A percentile compares a stretch with the other conserved stretches of the same genome.
phyloP scores from a whole-genome alignment of 441 rosid genomes.

The Omphalea diandra region DNA sequence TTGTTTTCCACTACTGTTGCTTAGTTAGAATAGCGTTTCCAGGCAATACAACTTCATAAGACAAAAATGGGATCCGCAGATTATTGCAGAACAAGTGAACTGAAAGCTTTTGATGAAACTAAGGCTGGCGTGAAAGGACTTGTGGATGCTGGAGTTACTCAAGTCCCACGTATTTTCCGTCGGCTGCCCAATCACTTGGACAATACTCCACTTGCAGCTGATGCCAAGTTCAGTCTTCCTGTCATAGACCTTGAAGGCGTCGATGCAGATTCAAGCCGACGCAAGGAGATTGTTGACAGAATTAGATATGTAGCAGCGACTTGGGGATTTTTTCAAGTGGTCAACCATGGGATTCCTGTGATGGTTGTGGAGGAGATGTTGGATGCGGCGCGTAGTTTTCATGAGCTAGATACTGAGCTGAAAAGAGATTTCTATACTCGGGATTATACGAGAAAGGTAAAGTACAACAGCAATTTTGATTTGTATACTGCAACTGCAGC shows the following conservation, averaged over 20 bases:
- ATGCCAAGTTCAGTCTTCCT: slow-evolving; percentile 26
- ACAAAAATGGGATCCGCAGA: too few species aligned
- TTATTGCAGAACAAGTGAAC: slow-evolving; percentile 17
- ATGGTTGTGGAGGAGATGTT: slow-evolving; percentile 34
- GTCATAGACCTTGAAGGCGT: slow-evolving; percentile 33
- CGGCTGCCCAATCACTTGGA: slow-evolving; percentile 18
- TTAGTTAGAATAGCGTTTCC: too few species aligned
- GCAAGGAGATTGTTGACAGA: slow-evolving; percentile 25
- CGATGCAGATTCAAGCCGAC: background rate
- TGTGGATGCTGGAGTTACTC: slow-evolving; percentile 38
- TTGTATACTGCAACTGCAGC: slow-evolving; percentile 30
- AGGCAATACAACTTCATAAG: too few species aligned
- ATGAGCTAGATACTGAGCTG: slow-evolving; percentile 35
- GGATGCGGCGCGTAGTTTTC: slow-evolving; percentile 32
- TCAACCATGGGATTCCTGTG: slow-evolving; percentile 46
- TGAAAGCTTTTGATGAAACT: slow-evolving; percentile 40
- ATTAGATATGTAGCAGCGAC: slow-evolving; percentile 35
- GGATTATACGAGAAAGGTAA: slow-evolving; percentile 24
- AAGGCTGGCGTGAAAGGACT: slow-evolving; percentile 57
- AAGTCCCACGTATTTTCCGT: slow-evolving; percentile 42
- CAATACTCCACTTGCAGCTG: background rate
- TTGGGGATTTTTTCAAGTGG: slow-evolving; percentile 52
- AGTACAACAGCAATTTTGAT: slow-evolving; percentile 40
- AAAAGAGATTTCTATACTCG: slow-evolving; percentile 35
- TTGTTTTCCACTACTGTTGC: too few species aligned